Evolutionary conservation across 2,329 filamentous ascomycete genomes (phyloP), one percentile per base, ranked within the genome.

Genomic region (Penicillium brasilianum): DNA sequence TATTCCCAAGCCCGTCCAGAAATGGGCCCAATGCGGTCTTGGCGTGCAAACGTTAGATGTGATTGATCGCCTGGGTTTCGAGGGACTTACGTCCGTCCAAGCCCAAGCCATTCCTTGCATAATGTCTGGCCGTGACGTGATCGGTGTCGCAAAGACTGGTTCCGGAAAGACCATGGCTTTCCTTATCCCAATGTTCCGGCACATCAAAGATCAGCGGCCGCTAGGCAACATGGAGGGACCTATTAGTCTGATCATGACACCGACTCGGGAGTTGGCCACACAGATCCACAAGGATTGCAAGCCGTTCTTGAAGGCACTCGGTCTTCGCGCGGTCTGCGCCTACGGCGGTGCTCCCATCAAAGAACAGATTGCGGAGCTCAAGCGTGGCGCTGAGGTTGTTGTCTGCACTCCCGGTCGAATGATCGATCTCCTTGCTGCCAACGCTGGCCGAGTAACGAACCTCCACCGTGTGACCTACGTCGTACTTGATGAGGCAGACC

Each of bases 121-220:
- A 71, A 97, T 98, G 91, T 96, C 93, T 30, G 95, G 95, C 10
- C 88, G 93, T 68, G 95, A 99, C 80, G 91, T 97, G 39, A 92
- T 99, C 65, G 95, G 93, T 67, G 93, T 99, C 56, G 95, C 95
- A 18, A 98, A 98, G 81, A 99, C 95, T 28, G 95, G 95, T 5
- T 98, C 95, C 28, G 95, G 95, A 75, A 99, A 99, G 81, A 99
- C 95, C 0, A 88, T 98, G 70, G 95, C 95, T 6, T 99, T 98
- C 74, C 80, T 97, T 32, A 85, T 99, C 48, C 95, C 95, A 39
- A 97, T 98, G 92, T 97, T 99, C 76, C 88, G 95, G 58, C 95
- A 99, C 75, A 97, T 98, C 80, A 95, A 94, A 77, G 95, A 98
- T 72, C 95, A 99, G 74, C 84, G 88, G 53, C 88, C 90, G 0